Evolutionary conservation across 2,329 filamentous ascomycete genomes (phyloP).

Genomic region (Lasiodiplodia gonubiensis): DNA sequence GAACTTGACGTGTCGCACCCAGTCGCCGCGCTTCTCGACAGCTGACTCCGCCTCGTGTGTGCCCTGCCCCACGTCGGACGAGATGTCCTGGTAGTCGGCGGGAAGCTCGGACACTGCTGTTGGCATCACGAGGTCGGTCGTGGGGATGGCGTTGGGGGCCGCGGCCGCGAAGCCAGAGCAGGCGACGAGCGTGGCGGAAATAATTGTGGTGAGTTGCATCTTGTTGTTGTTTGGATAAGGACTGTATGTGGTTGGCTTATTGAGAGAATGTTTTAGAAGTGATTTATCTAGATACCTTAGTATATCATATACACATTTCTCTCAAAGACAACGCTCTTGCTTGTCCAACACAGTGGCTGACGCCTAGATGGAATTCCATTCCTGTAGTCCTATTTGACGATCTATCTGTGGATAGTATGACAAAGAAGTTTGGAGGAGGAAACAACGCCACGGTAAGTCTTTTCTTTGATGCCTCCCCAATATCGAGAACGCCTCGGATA

Average conservation of each 20-base stretch:
- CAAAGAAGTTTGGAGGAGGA: neutral
- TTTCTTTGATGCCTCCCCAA: neutral
- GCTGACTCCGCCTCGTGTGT: neutral
- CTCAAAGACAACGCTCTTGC: neutral
- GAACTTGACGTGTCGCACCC: constrained; percentile 1
- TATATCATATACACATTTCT: neutral
- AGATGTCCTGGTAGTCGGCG: neutral
- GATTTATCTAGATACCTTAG: neutral
- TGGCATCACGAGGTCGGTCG: neutral
- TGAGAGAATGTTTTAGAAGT: neutral
- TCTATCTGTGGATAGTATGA: neutral
- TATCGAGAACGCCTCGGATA: neutral
- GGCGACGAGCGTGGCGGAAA: constrained; percentile 8
- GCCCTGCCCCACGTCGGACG: neutral
- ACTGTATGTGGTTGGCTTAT: constrained; percentile 8
- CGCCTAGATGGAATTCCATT: neutral
- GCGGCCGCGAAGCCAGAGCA: constrained; percentile 3
- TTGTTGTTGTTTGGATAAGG: neutral
- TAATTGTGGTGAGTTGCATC: constrained; percentile 17
- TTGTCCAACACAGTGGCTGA: neutral
- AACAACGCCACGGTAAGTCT: neutral
- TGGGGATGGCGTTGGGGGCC: neutral
- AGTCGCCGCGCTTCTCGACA: constrained; percentile 5
- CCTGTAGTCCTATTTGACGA: too few species aligned
- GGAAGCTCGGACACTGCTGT: neutral